A percentile compares a stretch with the other conserved stretches of the same genome.
Evolutionary conservation across 2,329 filamentous ascomycete genomes (phyloP).

Genomic region (Remersonia thermophila): DNA sequence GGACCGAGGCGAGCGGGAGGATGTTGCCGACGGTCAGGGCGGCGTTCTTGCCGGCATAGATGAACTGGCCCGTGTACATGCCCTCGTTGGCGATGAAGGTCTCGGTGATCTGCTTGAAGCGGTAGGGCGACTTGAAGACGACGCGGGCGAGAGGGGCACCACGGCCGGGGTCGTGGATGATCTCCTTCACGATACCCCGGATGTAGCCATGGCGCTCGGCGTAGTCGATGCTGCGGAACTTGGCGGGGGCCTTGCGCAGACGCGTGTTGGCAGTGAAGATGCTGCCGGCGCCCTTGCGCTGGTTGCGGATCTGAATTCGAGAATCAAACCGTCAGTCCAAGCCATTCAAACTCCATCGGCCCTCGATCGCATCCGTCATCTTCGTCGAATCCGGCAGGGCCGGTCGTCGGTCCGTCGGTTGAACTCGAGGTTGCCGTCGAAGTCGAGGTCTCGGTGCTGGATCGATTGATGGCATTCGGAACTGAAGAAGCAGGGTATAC

Average conservation of each 20-base stretch:
- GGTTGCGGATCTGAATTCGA: slow-evolving; percentile 44
- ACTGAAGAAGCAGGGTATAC: slow-evolving; percentile 13
- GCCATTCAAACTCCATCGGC: slow-evolving; percentile 2
- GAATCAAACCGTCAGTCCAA: slow-evolving; percentile 14
- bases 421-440: neutral
- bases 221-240: slow-evolving; percentile 95
- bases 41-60: slow-evolving; percentile 99
- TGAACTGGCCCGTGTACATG: slow-evolving; percentile 99
- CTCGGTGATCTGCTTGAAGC: slow-evolving; percentile 94
- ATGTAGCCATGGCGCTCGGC: slow-evolving; percentile 96
- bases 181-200: slow-evolving; percentile 95
- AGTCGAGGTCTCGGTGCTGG: slow-evolving; percentile 8
- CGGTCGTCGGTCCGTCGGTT: slow-evolving; percentile 4
- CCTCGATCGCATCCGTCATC: too few species aligned
- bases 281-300: slow-evolving; percentile 48
- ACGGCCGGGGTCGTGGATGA: slow-evolving; percentile 97
- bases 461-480: slow-evolving; percentile 10
- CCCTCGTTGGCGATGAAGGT: slow-evolving; percentile 99
- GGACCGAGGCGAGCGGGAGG: slow-evolving; percentile 84
- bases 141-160: slow-evolving; percentile 96
- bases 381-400: too few species aligned
- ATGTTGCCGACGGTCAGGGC: slow-evolving; percentile 94
- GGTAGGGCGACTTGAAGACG: slow-evolving; percentile 94
- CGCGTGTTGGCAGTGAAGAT: slow-evolving; percentile 58
- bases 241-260: slow-evolving; percentile 84